Evolutionary conservation across 805 yeast genomes (phyloP).

Genomic region (Candida yuanshanica): DNA sequence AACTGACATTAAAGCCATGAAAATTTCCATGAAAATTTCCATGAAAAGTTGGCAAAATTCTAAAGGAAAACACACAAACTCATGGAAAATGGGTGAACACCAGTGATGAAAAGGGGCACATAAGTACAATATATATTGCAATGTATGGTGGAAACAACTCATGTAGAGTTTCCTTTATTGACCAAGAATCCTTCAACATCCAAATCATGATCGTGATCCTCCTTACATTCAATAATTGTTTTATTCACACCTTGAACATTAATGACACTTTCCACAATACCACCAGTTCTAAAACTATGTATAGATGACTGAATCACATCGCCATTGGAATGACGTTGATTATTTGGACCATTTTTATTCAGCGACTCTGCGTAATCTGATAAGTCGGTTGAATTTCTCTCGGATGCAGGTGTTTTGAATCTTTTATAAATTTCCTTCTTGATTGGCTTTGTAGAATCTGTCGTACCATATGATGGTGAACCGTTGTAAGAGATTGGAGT

Average conservation of each 20-base stretch:
- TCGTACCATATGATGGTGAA: conserved; percentile 21
- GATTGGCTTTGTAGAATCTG: conserved; percentile 1
- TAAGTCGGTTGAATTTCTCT: conserved; percentile 16
- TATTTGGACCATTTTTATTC: neutral
- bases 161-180: neutral
- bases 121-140: too few relatives aligned
- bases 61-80: too few relatives aligned
- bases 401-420: conserved; percentile 9
- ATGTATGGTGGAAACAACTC: too few relatives aligned
- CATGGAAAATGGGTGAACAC: too few relatives aligned
- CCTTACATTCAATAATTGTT: conserved; percentile 72
- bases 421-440: conserved; percentile 16
- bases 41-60: too few relatives aligned
- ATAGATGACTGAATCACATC: conserved; percentile 5
- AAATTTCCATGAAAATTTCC: too few relatives aligned
- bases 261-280: conserved; percentile 78
- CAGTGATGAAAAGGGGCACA: too few relatives aligned
- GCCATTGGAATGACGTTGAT: neutral
- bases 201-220: conserved; percentile 22
- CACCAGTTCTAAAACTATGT: conserved; percentile 24
- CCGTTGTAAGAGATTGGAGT: conserved; percentile 8
- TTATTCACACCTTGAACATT: conserved; percentile 79
- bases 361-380: conserved; percentile 8
- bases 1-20: too few relatives aligned
- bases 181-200: neutral